These are phyloP conservation scores for Orbilia brochopaga DNA, from an alignment of 2,329 filamentous ascomycete genomes.

Conservation along the genomic window DNA sequence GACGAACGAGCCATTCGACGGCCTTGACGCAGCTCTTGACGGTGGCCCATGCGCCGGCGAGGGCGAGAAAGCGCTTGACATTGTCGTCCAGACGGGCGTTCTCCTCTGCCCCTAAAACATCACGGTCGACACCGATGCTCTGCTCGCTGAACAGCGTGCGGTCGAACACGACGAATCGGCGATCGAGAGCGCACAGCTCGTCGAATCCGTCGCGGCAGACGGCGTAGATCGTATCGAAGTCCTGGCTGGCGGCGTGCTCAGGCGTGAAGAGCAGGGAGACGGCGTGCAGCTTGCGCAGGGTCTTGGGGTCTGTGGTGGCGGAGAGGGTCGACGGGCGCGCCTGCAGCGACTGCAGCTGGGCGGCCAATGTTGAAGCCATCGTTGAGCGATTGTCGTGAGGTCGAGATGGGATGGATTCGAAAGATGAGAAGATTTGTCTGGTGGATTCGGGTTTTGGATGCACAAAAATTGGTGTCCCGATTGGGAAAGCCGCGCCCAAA, in stretches of 20 bases:
- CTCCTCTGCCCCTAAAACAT: constrained; percentile 78
- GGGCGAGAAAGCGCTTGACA: constrained; percentile 79
- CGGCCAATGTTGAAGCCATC: constrained; percentile 86
- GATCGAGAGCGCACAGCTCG: constrained; percentile 86
- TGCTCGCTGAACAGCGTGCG: constrained; percentile 88
- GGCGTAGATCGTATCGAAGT: constrained; percentile 84
- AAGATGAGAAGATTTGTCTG: too few relatives aligned
- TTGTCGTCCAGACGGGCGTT: constrained; percentile 80
- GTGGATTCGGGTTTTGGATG: too few relatives aligned
- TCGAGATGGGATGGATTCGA: neutral
- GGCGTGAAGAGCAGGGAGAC: constrained; percentile 95
- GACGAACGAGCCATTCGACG: constrained; percentile 89
- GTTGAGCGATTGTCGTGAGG: constrained; percentile 37
- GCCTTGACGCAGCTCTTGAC: constrained; percentile 88
- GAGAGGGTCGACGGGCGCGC: constrained; percentile 77
- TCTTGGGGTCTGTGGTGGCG: constrained; percentile 76
- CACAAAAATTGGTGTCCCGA: too few relatives aligned
- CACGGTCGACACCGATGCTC: constrained; percentile 86
- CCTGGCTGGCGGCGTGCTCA: constrained; percentile 81
- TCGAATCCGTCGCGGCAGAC: constrained; percentile 88
- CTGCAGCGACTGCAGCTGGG: constrained; percentile 91
- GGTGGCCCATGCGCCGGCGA: constrained; percentile 76
- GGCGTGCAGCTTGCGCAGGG: constrained; percentile 87
- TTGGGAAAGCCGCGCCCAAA: too few relatives aligned
- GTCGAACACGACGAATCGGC: constrained; percentile 75